Conservation (phyloP, 1,139 yeast genomes). For the Martiniozyma asiatica region DNA sequence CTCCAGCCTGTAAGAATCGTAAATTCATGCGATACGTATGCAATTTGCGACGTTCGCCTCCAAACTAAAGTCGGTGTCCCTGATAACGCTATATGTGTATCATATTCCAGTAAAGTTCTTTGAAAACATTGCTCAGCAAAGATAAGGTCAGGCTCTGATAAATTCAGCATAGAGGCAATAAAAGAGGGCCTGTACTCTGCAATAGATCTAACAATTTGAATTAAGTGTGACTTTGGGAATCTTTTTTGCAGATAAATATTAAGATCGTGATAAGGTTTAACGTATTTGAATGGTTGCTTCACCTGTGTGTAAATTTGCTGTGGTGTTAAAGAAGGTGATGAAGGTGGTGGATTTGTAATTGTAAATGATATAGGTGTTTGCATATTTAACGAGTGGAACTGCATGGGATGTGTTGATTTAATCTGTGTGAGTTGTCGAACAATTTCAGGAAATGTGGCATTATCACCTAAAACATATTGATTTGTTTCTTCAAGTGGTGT, state of each 20-base stretch:
- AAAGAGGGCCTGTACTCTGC: conserved; percentile 85
- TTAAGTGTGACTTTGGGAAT: conserved; percentile 50
- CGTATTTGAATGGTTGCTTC: conserved; percentile 68
- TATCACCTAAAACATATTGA: conserved; percentile 47
- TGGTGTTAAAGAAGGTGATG: conserved; percentile 47
- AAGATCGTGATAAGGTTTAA: conserved; percentile 80
- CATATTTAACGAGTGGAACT: conserved; percentile 29
- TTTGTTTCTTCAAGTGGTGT: conserved; percentile 25
- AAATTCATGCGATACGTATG: conserved; percentile 88
- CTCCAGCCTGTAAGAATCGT: conserved; percentile 87
- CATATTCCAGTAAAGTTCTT: conserved; percentile 78
- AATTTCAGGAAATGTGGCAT: conserved; percentile 42
- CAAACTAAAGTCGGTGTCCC: conserved; percentile 95
- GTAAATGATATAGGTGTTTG: conserved; percentile 24
- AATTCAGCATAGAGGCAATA: conserved; percentile 80
- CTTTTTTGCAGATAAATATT: conserved; percentile 62
- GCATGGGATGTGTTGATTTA: conserved; percentile 29
- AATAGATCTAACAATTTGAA: conserved; percentile 79
- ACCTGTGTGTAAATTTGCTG: conserved; percentile 73
- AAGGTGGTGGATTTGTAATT: conserved; percentile 13
- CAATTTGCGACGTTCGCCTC: conserved; percentile 92
- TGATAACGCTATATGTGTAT: conserved; percentile 66
- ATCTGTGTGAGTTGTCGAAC: conserved; percentile 36
- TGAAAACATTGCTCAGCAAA: conserved; percentile 97
- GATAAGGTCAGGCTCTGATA: conserved; percentile 81